Percentiles rank a stretch among this genome's conserved stretches.
Conservation (phyloP, 2,329 filamentous ascomycete species). For the Nigrospora osmanthi region DNA sequence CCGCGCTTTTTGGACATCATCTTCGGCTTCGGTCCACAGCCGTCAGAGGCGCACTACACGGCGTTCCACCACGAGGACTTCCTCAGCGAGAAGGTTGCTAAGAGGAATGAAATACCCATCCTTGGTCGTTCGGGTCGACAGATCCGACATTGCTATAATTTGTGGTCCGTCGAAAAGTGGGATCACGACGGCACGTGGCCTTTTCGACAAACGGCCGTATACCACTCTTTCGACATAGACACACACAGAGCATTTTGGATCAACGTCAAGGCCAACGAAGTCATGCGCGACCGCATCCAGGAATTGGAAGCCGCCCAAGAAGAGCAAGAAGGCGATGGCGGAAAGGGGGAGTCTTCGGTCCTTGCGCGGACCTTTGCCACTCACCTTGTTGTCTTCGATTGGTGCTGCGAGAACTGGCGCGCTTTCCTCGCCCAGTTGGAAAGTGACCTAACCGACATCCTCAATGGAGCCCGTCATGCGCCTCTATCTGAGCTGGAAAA, state of each 20-base stretch:
- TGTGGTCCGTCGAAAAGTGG: not conserved
- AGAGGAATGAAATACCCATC: too few relatives aligned
- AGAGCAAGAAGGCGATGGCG: not conserved
- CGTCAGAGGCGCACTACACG: too few relatives aligned
- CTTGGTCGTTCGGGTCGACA: too few relatives aligned
- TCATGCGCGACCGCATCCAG: constrained; percentile 1
- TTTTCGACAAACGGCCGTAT: not conserved
- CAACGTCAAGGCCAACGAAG: constrained; percentile 25
- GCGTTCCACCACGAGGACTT: too few relatives aligned
- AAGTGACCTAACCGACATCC: too few relatives aligned
- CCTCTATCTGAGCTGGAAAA: too few relatives aligned
- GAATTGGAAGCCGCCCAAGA: not conserved
- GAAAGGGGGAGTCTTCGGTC: not conserved
- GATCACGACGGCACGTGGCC: not conserved
- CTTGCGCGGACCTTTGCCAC: constrained; percentile 17
- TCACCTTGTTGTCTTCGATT: constrained; percentile 25
- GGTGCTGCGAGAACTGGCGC: constrained; percentile 31
- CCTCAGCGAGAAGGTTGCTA: too few relatives aligned
- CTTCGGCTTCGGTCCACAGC: too few relatives aligned
- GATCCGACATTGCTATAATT: too few relatives aligned
- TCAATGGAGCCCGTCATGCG: too few relatives aligned
- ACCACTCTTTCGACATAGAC: constrained; percentile 29
- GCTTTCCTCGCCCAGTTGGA: too few relatives aligned
- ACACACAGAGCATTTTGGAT: constrained; percentile 25
- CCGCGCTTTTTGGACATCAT: too few relatives aligned